Base-by-base conservation (phyloP, 148 eudicot species). In the Rhododendron griersonianum region DNA sequence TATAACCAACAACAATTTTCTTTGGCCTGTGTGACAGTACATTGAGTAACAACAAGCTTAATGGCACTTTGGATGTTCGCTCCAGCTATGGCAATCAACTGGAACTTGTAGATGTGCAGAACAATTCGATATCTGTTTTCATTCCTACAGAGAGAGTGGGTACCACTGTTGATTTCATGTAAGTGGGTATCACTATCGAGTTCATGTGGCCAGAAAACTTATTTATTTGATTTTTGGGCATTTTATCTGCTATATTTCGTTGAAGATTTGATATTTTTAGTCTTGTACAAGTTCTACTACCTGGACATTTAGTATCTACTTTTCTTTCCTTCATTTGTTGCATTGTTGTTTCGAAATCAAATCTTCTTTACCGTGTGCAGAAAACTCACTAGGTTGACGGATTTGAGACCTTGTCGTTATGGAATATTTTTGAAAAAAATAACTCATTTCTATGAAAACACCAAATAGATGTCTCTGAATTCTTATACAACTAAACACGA, bases 11-110 rank as follows among this genome's bases (percentile, higher is more conserved):
- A 74, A 28, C 63, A 33, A 69, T 25, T 65, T 59, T 15, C 63
- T 44, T 88, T 76, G 84, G 76, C 61, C 67, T 83, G 18, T 86
- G 67, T 83, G 51, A 83, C 88, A 95, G 95, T 87, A 57, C 85
- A 74, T 90, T 94, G 39, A 85, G 88, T 30, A 87, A 94, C 88
- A 94, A 94, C 80, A 79, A 89, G 57, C 93, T 94, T 61, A 90
- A 65, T 80, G 96, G 93, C 83, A 88, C 65, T 75, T 86, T 93
- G 87, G 87, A 91, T 81, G 57, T 94, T 83, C 89, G 92, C 79
- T 86, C 87, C 80, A 87, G 81, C 86, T 87, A 91, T 73, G 83
- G 86, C 87, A 84, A 71, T 44, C 77, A 83, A 44, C 78, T 83
- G 37, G 7, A 44, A 45, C 87, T 89, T 81, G 89, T 95, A 71